These are phyloP conservation scores for Catunica adiposa DNA, from an alignment of 2,329 filamentous ascomycete genomes.

Conservation along the genomic window DNA sequence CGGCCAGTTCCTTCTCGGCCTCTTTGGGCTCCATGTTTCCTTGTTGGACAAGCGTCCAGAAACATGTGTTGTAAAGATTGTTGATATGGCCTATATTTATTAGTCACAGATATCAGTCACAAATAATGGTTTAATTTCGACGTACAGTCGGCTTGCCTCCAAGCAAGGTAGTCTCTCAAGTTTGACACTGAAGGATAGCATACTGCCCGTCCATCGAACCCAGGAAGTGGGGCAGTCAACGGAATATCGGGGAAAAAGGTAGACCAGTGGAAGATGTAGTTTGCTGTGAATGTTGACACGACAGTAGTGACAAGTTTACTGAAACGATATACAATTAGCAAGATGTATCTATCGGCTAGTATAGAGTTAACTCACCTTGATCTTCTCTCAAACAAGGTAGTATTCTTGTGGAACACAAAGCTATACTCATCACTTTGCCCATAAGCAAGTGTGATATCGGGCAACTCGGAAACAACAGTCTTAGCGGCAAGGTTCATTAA, in stretches of 20 bases:
- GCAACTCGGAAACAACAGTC: conserved; percentile 64
- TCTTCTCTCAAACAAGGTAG: conserved; percentile 69
- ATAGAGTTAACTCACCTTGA: conserved; percentile 50
- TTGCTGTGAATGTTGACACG: conserved; percentile 82
- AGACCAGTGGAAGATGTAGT: conserved; percentile 73
- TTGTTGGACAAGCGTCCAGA: conserved; percentile 72
- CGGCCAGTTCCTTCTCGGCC: conserved; percentile 66
- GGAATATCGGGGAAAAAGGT: conserved; percentile 55
- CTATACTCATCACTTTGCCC: conserved; percentile 93
- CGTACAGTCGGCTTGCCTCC: conserved; percentile 91
- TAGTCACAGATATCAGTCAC: neutral
- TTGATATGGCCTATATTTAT: conserved; percentile 66
- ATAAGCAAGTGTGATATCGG: conserved; percentile 76
- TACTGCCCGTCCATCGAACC: conserved; percentile 84
- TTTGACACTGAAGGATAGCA: conserved; percentile 72
- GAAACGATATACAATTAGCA: no score
- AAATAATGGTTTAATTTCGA: neutral
- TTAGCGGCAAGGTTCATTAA: conserved; percentile 92
- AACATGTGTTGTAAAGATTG: conserved; percentile 94
- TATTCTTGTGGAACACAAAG: conserved; percentile 76
- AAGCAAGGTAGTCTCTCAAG: conserved; percentile 86
- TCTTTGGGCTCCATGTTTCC: conserved; percentile 61
- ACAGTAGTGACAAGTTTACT: conserved; percentile 86
- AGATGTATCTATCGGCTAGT: no score
- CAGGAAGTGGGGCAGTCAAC: conserved; percentile 60